phyloP scores from a whole-genome alignment of 2,329 filamentous ascomycete genomes.

The Paracoccidioides lutzii region DNA sequence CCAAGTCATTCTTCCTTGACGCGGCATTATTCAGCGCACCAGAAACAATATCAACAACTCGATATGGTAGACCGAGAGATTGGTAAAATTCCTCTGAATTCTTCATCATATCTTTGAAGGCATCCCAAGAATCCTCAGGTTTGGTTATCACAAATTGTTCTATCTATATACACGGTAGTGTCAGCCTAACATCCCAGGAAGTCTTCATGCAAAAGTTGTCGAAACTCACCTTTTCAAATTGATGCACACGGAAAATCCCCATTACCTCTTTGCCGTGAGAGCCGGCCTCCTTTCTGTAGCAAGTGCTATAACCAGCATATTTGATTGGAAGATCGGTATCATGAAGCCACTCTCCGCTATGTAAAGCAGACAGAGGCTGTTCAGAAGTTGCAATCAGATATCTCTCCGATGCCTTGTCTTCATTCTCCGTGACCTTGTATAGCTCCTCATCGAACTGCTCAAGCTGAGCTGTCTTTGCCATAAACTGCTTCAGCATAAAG shows the following conservation, averaged over 20 bases:
- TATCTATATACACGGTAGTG: slow-evolving; percentile 33
- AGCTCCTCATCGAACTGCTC: slow-evolving; percentile 96
- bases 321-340: slow-evolving; percentile 79
- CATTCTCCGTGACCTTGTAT: slow-evolving; percentile 74
- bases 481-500: slow-evolving; percentile 89
- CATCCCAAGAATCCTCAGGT: slow-evolving; percentile 82
- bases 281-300: slow-evolving; percentile 91
- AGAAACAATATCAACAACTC: slow-evolving; percentile 88
- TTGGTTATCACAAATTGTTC: slow-evolving; percentile 72
- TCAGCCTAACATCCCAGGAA: slow-evolving; percentile 7
- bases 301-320: slow-evolving; percentile 84
- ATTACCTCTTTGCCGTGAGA: slow-evolving; percentile 86
- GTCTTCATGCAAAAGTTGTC: neutral
- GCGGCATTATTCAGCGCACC: slow-evolving; percentile 83
- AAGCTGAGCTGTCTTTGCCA: slow-evolving; percentile 96
- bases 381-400: slow-evolving; percentile 74
- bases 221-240: slow-evolving; percentile 70
- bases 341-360: slow-evolving; percentile 86
- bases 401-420: slow-evolving; percentile 80
- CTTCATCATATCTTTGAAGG: slow-evolving; percentile 84
- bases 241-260: slow-evolving; percentile 96
- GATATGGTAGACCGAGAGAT: slow-evolving; percentile 77
- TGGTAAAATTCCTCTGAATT: slow-evolving; percentile 93
- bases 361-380: slow-evolving; percentile 85
- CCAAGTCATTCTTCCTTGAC: slow-evolving; percentile 87